Evolutionary conservation across 2,329 filamentous ascomycete species (phyloP).

Genomic region (Microdochium bolleyi): DNA sequence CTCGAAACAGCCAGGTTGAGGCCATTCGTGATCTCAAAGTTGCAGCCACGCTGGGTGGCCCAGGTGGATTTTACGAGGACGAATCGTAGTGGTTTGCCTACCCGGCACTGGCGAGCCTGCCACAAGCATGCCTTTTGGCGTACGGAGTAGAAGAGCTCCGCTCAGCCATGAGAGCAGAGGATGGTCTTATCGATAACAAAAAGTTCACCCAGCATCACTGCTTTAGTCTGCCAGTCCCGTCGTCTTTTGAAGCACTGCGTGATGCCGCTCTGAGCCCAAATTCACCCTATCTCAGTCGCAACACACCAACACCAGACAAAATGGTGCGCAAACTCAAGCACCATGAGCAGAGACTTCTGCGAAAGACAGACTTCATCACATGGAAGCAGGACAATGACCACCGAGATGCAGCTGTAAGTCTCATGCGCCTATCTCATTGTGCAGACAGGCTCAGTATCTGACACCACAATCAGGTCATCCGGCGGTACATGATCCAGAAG

Average conservation of each 20-base stretch:
- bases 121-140: too few relatives aligned
- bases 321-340: slow-evolving; percentile 97
- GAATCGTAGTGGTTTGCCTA: not conserved
- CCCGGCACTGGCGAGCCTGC: not conserved
- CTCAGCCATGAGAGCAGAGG: slow-evolving; percentile 3
- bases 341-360: slow-evolving; percentile 93
- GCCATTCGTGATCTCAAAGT: not conserved
- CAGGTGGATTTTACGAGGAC: not conserved
- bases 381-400: slow-evolving; percentile 86
- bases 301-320: slow-evolving; percentile 15
- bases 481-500: slow-evolving; percentile 87
- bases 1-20: slow-evolving; percentile 1
- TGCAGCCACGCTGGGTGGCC: not conserved
- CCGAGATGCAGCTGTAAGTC: slow-evolving; percentile 55
- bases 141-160: too few relatives aligned
- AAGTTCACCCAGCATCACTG: not conserved
- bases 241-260: not conserved
- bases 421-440: not conserved
- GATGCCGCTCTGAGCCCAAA: not conserved
- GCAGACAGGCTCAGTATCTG: slow-evolving; percentile 1
- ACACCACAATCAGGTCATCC: slow-evolving; percentile 42
- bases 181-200: slow-evolving; percentile 9
- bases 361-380: slow-evolving; percentile 86
- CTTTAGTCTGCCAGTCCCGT: not conserved
- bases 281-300: not conserved